A percentile compares a stretch with the other conserved stretches of the same genome.
phyloP scores from a whole-genome alignment of 768 basidiomycete genomes.

The Amanita phalloides region DNA sequence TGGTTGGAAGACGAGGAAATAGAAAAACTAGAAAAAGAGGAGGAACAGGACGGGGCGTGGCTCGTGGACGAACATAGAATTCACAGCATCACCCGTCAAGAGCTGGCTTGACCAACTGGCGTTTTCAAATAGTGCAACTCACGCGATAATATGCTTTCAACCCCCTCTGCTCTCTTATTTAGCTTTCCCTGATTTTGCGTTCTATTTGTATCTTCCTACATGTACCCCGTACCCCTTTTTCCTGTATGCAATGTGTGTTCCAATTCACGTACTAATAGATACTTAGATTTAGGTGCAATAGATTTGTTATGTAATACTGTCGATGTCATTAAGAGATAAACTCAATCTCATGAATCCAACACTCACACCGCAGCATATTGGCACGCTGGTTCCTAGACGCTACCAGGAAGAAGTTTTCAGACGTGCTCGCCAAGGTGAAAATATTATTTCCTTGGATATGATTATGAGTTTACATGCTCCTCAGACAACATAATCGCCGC shows the following conservation, averaged over 20 bases:
- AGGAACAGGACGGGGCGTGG: constrained; percentile 20
- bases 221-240: neutral
- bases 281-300: neutral
- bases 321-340: neutral
- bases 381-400: constrained; percentile 22
- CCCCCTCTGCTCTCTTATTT: neutral
- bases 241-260: neutral
- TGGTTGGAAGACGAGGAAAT: constrained; percentile 8
- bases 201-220: neutral
- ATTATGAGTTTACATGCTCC: constrained; percentile 7
- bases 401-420: constrained; percentile 70
- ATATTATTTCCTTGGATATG: neutral
- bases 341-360: neutral
- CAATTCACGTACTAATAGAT: neutral
- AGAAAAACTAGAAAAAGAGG: constrained; percentile 15
- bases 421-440: constrained; percentile 39
- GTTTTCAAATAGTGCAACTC: neutral
- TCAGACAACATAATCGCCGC: constrained; percentile 61
- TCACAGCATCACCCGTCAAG: constrained; percentile 16
- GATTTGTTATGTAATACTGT: neutral
- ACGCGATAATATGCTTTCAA: neutral
- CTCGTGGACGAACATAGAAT: constrained; percentile 18
- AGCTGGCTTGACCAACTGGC: constrained; percentile 10
- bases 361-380: neutral
- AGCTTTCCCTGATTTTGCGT: neutral